Percentiles rank a stretch among this genome's conserved stretches.
These are phyloP conservation scores for Sporopachydermia cereana DNA, from an alignment of 1,139 yeast species.

Conservation along the genomic window DNA sequence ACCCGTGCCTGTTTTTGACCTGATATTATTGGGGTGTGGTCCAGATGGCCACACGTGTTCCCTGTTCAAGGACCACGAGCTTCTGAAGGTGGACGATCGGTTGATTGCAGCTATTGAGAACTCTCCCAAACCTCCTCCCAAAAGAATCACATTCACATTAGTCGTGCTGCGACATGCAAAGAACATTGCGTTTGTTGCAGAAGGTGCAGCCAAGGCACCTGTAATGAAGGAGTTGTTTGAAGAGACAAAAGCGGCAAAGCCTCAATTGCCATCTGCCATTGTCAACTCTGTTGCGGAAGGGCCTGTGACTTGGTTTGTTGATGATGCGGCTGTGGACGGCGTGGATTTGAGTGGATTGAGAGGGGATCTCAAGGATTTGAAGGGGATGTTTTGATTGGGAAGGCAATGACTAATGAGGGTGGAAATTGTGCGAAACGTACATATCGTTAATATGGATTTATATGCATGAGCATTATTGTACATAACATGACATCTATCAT, in stretches of 20 bases:
- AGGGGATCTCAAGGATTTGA: not conserved
- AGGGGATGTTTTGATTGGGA: not conserved
- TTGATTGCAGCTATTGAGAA: conserved; percentile 36
- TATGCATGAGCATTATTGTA: no score
- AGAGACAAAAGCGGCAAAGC: conserved; percentile 30
- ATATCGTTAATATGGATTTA: no score
- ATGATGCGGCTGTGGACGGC: conserved; percentile 59
- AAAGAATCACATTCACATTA: conserved; percentile 62
- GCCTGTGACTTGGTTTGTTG: conserved; percentile 69
- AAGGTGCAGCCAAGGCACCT: conserved; percentile 77
- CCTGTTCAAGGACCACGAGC: conserved; percentile 42
- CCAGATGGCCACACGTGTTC: conserved; percentile 80
- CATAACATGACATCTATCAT: no score
- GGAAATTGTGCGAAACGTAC: no score
- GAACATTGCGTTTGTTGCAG: conserved; percentile 73
- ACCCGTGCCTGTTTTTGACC: conserved; percentile 32
- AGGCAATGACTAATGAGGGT: conserved; percentile 10
- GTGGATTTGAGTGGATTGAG: conserved; percentile 21
- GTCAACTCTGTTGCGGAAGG: conserved; percentile 41
- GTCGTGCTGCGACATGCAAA: conserved; percentile 46
- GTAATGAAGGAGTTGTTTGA: conserved; percentile 60
- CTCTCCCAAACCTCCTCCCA: conserved; percentile 72
- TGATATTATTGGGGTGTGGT: conserved; percentile 62
- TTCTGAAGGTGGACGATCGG: conserved; percentile 19
- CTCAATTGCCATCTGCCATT: conserved; percentile 46